Evolutionary conservation across 768 basidiomycete species (phyloP), one percentile per base, ranked within the genome.

Genomic region (Leccinum subtestaceum): DNA sequence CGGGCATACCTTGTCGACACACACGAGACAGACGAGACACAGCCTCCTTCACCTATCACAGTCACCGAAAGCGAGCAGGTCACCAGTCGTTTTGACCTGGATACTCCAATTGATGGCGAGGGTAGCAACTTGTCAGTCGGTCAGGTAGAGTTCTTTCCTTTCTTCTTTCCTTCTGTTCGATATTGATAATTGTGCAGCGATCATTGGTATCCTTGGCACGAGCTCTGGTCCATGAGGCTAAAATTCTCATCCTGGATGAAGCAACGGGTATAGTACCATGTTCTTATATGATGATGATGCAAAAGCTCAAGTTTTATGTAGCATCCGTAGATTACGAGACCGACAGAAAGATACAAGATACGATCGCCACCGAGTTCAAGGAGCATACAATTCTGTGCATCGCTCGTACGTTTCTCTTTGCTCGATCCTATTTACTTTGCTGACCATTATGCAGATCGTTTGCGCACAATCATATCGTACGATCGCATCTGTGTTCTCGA

Each of bases 401-500:
- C 61, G 91, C 91, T 60, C 92, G 88, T 90, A 65, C 72, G 88
- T 80, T 45, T 27, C n/a, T 52, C 48, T 19, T 21, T 11, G 12
- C 17, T 12, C 17, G 27, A 31, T 50, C 23, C 12, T 19, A 45
- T 17, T 13, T 12, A 19, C 13, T 4, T 54, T 56, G 50, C 51
- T 65, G 19, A 56, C 21, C 32, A n/a, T 50, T 17, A 46, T 49
- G 47, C 69, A 85, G 91, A 96, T 72, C 88, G 95, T 25, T 74
- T 96, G 53, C 82, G 86, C 47, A 96, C 95, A 1, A 94, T 96
- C 65, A 86, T 95, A 60, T 80, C 84, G 12, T 95, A 95, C 66
- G 93, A 98, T 72, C 81, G 90, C 43, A 91, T 97, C 38, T 87
- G 92, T 65, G 94, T 95, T 17, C 83, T 96, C 70, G 87, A 92